A percentile compares a stretch with the other conserved stretches of the same genome.
These are phyloP conservation scores for Primulina huaijiensis DNA, from an alignment of 257 asterid genomes.

Conservation along the genomic window DNA sequence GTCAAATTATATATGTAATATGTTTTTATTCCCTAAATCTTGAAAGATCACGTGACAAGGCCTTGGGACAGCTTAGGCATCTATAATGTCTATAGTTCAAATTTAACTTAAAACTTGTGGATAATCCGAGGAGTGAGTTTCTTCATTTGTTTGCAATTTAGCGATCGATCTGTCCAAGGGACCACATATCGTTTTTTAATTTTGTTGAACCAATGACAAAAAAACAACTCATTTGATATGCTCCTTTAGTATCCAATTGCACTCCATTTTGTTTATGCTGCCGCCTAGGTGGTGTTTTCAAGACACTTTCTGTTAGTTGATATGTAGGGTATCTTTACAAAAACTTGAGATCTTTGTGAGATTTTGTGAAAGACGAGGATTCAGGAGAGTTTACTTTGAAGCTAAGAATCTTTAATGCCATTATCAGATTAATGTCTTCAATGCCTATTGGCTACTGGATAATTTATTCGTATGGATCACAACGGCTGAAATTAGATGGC, in stretches of 20 bases:
- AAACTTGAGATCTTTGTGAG: neutral
- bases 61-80: neutral
- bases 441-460: neutral
- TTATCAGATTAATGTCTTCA: neutral
- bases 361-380: conserved; percentile 3
- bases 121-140: neutral
- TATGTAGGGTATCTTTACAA: neutral
- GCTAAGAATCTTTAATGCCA: neutral
- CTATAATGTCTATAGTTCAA: neutral
- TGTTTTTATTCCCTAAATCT: conserved; percentile 4
- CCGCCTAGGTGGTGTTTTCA: conserved; percentile 4
- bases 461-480: neutral
- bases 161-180: neutral
- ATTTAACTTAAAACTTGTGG: neutral
- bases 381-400: conserved; percentile 1
- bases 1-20: neutral
- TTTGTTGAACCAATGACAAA: conserved; percentile 8
- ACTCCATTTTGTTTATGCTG: neutral
- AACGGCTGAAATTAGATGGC: neutral
- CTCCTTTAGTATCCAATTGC: neutral
- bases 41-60: neutral
- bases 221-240: neutral
- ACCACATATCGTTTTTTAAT: neutral
- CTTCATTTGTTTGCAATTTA: neutral
- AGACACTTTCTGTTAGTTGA: neutral